Base-by-base conservation (phyloP, 768 basidiomycete species). In the Naganishia friedmannii region DNA sequence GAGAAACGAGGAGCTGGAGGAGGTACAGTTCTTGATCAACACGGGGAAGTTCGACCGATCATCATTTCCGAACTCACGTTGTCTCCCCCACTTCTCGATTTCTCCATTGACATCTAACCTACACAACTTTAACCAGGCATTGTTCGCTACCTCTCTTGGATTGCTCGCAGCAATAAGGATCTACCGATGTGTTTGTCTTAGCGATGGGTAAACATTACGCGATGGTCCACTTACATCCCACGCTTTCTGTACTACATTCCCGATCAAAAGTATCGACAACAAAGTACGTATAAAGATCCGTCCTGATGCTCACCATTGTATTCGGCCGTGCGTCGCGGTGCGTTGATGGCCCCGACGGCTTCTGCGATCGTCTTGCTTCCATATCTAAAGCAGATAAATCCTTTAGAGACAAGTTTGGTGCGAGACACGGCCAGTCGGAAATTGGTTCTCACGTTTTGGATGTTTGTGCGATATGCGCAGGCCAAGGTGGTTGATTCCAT, bases 321-420 rank as follows among this genome's bases (percentile, higher is more conserved):
- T 69, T 79, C 82, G 29, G 75, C 81, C 15, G 82, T 83, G 28
- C 82, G 71, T 4, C 82, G 75, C 45, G 77, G 85, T 9, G 85
- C 84, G 65, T 85, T 85, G 48, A 85, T 68, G 0, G 83, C 79
- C 0, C 82, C 78, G 0, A 85, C 83, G 5, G 83, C 84, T 39
- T 84, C 83, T 5, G 78, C 80, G 19, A 85, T 66, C 0, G 72
- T 72, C 73, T 84, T 84, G 58, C 83, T 82, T 15, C 82, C 82
- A 51, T 78, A 78, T 10, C 78, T 80, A 57, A 28, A 21, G 19
- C n/a, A 34, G n/a, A 48, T 34, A 53, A 53, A n/a, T 17, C 12
- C 29, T 48, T 17, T 29, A 19, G 68, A 29, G 31, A 53, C 42
- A 71, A 45, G 51, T n/a, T n/a, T 9, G 31, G 6, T 60, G 15